Percentiles rank a stretch among this genome's conserved stretches.
phyloP scores from a whole-genome alignment of 2,329 filamentous ascomycete species.

The Penicillium sp. region DNA sequence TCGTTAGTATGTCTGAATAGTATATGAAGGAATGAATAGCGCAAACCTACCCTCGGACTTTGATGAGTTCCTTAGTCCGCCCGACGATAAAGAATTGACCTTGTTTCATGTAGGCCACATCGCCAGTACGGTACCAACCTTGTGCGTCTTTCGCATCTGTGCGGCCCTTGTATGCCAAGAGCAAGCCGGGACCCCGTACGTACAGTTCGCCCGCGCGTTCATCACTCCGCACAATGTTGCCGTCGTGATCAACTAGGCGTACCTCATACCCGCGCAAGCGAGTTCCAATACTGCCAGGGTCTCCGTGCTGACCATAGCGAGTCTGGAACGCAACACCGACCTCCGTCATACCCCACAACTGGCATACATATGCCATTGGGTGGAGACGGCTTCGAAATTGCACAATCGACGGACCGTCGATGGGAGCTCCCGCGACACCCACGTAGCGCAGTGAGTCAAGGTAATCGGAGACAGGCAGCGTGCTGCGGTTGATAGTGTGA shows the following conservation, averaged over 20 bases:
- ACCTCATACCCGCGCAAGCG: conserved; percentile 47
- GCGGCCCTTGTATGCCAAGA: conserved; percentile 44
- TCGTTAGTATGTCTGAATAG: background rate
- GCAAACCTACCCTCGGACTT: conserved; percentile 49
- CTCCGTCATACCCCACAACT: conserved; percentile 62
- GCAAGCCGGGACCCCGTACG: conserved; percentile 43
- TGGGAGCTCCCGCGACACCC: conserved; percentile 55
- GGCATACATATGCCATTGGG: conserved; percentile 47
- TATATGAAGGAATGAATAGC: background rate
- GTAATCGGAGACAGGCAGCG: conserved; percentile 30
- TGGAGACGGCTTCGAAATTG: conserved; percentile 48
- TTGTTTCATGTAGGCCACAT: conserved; percentile 43
- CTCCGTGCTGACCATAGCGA: conserved; percentile 45
- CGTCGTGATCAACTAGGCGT: conserved; percentile 42
- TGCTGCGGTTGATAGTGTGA: conserved; percentile 39
- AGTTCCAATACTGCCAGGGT: conserved; percentile 54
- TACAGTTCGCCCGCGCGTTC: conserved; percentile 47
- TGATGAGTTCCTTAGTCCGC: conserved; percentile 52
- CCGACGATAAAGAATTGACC: conserved; percentile 47
- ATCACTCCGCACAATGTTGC: conserved; percentile 34
- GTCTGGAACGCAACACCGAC: conserved; percentile 51
- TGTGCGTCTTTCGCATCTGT: conserved; percentile 40
- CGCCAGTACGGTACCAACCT: conserved; percentile 51
- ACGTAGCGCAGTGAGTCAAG: conserved; percentile 51
- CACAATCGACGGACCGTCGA: conserved; percentile 48